These are phyloP conservation scores for Coemansia sp. DNA, from an alignment of 192 early-diverging fungal genomes.

Conservation along the genomic window DNA sequence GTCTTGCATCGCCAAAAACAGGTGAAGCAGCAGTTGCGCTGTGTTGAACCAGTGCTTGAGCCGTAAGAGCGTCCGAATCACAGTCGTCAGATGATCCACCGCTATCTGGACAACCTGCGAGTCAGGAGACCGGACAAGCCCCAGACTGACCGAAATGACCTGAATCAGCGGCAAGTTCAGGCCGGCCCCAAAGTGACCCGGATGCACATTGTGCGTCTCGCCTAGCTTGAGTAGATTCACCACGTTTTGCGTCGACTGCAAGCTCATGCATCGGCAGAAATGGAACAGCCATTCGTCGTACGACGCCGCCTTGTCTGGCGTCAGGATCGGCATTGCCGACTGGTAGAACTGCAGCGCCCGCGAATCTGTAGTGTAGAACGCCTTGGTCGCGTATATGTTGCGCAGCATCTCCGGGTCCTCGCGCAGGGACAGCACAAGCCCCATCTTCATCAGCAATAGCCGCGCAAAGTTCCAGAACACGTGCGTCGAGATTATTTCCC, in stretches of 20 bases:
- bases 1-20: slow-evolving; percentile 55
- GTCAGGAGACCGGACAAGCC: slow-evolving; percentile 50
- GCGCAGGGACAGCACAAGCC: slow-evolving; percentile 47
- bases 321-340: slow-evolving; percentile 50
- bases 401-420: slow-evolving; percentile 51
- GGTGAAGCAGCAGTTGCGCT: slow-evolving; percentile 47
- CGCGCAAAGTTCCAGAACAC: slow-evolving; percentile 57
- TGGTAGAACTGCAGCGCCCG: slow-evolving; percentile 50
- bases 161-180: slow-evolving; percentile 50
- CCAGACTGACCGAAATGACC: slow-evolving; percentile 49
- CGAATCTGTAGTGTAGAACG: slow-evolving; percentile 50
- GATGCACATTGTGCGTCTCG: slow-evolving; percentile 46
- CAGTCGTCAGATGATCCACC: slow-evolving; percentile 44
- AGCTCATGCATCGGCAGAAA: slow-evolving; percentile 56
- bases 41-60: slow-evolving; percentile 59
- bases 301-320: slow-evolving; percentile 48
- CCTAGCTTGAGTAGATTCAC: slow-evolving; percentile 50
- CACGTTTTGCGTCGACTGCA: slow-evolving; percentile 55
- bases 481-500: slow-evolving; percentile 51
- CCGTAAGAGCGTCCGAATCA: slow-evolving; percentile 47
- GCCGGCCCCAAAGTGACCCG: slow-evolving; percentile 48
- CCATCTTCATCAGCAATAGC: slow-evolving; percentile 54
- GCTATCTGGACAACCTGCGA: slow-evolving; percentile 44
- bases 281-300: slow-evolving; percentile 58
- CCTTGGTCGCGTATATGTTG: slow-evolving; percentile 50